Evolutionary conservation across 2,329 filamentous ascomycete species (phyloP).

Genomic region (Pseudogymnoascus sp.): DNA sequence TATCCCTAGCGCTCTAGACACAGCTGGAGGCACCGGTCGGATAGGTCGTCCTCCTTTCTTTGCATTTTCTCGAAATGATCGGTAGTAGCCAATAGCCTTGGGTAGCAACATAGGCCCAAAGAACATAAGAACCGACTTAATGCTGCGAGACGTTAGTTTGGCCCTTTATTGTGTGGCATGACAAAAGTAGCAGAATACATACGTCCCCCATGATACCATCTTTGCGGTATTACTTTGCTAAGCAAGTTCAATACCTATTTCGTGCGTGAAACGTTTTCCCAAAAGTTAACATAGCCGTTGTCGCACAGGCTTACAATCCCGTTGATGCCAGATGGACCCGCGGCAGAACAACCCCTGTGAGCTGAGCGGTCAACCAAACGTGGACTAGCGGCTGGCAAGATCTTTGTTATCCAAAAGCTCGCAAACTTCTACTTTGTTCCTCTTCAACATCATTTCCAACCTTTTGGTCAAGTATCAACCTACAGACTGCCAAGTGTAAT

Average conservation of each 20-base stretch:
- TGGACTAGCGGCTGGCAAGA: not conserved
- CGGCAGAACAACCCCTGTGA: not conserved
- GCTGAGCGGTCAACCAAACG: slow-evolving; percentile 2
- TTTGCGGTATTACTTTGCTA: slow-evolving; percentile 13
- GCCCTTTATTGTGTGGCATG: not conserved
- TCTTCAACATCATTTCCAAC: slow-evolving; percentile 5
- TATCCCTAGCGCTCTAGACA: slow-evolving; percentile 50
- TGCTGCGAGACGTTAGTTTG: slow-evolving; percentile 26
- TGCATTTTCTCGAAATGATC: slow-evolving; percentile 40
- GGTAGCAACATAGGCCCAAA: slow-evolving; percentile 66
- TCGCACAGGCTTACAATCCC: not conserved
- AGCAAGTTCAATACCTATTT: slow-evolving; percentile 11
- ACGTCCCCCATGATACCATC: slow-evolving; percentile 43
- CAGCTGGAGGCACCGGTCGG: slow-evolving; percentile 44
- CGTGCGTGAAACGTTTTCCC: not conserved
- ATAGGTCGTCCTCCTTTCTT: slow-evolving; percentile 39
- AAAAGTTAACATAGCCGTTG: not conserved
- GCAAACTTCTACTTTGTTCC: slow-evolving; percentile 5
- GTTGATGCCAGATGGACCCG: not conserved
- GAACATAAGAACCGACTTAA: slow-evolving; percentile 39
- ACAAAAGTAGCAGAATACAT: slow-evolving; percentile 26
- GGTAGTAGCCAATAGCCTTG: slow-evolving; percentile 56
- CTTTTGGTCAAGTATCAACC: not conserved
- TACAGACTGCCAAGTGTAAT: not conserved
- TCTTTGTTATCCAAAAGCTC: slow-evolving; percentile 7